Conservation (phyloP, 345 rosid species). For the rapeseed (Brassica napus) region DNA sequence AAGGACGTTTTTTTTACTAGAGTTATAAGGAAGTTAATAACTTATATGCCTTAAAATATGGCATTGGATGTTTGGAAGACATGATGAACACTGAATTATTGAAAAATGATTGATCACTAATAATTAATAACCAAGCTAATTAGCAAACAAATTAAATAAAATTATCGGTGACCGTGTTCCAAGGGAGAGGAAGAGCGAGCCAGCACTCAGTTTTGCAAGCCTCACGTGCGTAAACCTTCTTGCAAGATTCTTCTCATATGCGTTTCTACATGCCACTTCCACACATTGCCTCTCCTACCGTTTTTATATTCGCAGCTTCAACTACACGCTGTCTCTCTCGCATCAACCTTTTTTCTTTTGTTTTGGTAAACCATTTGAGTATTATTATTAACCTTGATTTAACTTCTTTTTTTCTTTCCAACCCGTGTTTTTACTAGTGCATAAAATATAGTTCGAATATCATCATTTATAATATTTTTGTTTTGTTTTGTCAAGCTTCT, state of each 20-base stretch:
- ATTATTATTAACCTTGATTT: neutral
- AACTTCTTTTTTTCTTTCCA: neutral
- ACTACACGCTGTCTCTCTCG: constrained; percentile 7
- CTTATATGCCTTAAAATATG: neutral
- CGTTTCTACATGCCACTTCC: neutral
- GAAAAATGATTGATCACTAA: constrained; percentile 29
- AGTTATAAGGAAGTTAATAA: neutral
- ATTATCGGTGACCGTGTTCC: constrained; percentile 27
- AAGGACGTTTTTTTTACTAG: neutral
- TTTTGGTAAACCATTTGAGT: neutral
- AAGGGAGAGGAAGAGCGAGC: constrained; percentile 14
- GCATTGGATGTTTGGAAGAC: constrained; percentile 5
- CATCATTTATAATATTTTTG: neutral
- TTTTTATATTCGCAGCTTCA: neutral
- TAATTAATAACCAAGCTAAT: constrained; percentile 13
- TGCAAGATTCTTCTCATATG: constrained; percentile 21
- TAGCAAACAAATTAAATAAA: constrained; percentile 2
- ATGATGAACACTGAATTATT: constrained; percentile 26
- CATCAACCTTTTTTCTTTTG: neutral
- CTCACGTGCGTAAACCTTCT: constrained; percentile 30
- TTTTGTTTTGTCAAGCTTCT: neutral
- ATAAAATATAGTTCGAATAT: neutral
- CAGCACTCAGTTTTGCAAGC: constrained; percentile 22
- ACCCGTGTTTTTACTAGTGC: neutral
- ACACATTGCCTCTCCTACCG: constrained; percentile 2